These are phyloP conservation scores for Lichtheimia hyalospora DNA, from an alignment of 371 early-diverging fungal species.

Conservation along the genomic window DNA sequence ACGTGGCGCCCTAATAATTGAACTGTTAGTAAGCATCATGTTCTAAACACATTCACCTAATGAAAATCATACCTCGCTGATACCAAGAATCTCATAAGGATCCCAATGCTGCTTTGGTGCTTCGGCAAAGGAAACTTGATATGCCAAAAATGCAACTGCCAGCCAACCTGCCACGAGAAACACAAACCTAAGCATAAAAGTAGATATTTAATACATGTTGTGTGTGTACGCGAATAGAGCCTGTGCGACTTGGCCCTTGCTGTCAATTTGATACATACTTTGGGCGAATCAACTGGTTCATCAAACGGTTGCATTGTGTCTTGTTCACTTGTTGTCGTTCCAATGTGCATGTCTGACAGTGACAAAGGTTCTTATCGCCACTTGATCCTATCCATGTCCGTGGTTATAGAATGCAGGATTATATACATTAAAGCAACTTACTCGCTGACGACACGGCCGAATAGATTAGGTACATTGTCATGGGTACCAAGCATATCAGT, in stretches of 20 bases:
- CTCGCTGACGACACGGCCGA: slow-evolving; percentile 41
- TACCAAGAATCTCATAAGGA: slow-evolving; percentile 88
- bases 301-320: slow-evolving; percentile 8
- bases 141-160: slow-evolving; percentile 71
- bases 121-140: slow-evolving; percentile 74
- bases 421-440: slow-evolving; percentile 24
- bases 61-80: slow-evolving; percentile 63
- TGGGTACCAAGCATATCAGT: slow-evolving; percentile 78
- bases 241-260: background rate
- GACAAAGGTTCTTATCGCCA: slow-evolving; percentile 15
- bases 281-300: slow-evolving; percentile 13
- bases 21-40: slow-evolving; percentile 15
- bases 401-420: background rate
- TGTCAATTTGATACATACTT: slow-evolving; percentile 9
- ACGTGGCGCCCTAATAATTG: slow-evolving; percentile 43
- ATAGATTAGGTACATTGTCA: slow-evolving; percentile 60
- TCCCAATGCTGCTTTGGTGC: slow-evolving; percentile 80
- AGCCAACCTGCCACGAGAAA: slow-evolving; percentile 77
- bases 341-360: slow-evolving; percentile 26
- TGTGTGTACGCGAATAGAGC: too few species aligned
- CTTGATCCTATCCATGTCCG: background rate
- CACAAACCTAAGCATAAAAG: slow-evolving; percentile 34
- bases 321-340: slow-evolving; percentile 14
- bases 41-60: background rate
- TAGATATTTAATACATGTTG: background rate